phyloP scores from a whole-genome alignment of 148 eudicot genomes.

The Diospyros kaki region DNA sequence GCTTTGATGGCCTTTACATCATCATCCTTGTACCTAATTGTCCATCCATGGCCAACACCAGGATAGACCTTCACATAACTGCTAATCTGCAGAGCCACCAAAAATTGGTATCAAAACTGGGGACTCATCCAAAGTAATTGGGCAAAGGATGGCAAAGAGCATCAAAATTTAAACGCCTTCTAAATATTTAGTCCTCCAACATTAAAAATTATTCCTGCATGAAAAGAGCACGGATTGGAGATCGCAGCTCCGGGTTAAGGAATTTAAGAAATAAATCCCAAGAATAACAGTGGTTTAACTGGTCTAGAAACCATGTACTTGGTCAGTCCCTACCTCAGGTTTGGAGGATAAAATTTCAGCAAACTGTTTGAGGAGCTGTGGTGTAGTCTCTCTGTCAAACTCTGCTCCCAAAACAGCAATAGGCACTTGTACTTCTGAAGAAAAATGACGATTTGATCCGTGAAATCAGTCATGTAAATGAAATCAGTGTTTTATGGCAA shows the following conservation, averaged over 20 bases:
- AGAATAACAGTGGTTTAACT: no score
- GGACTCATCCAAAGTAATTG: no score
- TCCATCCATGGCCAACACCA: slow-evolving; percentile 38
- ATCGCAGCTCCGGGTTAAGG: no score
- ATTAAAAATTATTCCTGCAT: neutral
- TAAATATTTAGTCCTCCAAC: no score
- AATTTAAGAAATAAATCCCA: neutral
- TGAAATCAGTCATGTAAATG: no score
- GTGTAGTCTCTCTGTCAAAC: slow-evolving; percentile 29
- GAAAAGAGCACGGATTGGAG: neutral
- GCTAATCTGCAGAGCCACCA: slow-evolving; percentile 17
- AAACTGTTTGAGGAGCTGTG: slow-evolving; percentile 35
- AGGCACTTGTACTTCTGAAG: slow-evolving; percentile 44
- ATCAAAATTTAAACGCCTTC: neutral
- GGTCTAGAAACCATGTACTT: no score
- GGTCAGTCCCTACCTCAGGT: slow-evolving; percentile 32
- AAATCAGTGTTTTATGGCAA: no score
- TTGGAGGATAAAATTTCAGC: slow-evolving; percentile 38
- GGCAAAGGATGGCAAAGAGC: neutral
- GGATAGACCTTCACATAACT: slow-evolving; percentile 41
- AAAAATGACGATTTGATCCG: neutral
- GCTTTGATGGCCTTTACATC: slow-evolving; percentile 32
- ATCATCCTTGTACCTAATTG: slow-evolving; percentile 21
- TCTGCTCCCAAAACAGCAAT: slow-evolving; percentile 51
- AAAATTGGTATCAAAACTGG: no score